Conservation (phyloP, 2,329 filamentous ascomycete genomes). For the Byssochlamys sp. region DNA sequence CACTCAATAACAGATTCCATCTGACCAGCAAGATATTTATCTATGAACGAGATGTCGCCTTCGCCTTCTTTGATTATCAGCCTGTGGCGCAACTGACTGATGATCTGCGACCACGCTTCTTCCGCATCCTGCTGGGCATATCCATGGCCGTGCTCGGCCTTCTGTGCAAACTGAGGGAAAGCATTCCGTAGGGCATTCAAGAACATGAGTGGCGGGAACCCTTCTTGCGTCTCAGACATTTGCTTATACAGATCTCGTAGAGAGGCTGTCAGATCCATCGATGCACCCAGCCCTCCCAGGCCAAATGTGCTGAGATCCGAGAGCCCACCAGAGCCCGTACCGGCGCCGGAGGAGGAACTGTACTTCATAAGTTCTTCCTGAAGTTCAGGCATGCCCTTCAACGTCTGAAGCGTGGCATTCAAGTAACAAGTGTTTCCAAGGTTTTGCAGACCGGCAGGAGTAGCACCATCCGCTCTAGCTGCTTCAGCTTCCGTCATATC, state of each 20-base stretch:
- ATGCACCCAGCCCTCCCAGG: constrained; percentile 48
- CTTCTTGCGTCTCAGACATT: constrained; percentile 80
- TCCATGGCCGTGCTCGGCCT: constrained; percentile 67
- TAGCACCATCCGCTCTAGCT: constrained; percentile 72
- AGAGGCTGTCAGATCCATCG: constrained; percentile 64
- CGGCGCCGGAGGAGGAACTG: constrained; percentile 27
- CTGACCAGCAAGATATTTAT: constrained; percentile 78
- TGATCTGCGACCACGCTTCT: constrained; percentile 93
- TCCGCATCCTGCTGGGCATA: constrained; percentile 98
- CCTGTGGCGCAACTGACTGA: constrained; percentile 71
- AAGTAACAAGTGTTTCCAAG: constrained; percentile 97
- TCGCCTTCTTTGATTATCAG: constrained; percentile 53
- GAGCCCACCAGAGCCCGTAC: constrained; percentile 23
- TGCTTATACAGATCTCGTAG: constrained; percentile 76
- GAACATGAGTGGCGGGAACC: constrained; percentile 76
- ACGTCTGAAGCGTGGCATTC: constrained; percentile 89
- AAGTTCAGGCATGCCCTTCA: constrained; percentile 81
- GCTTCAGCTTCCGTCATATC: constrained; percentile 95
- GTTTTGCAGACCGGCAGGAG: constrained; percentile 79
- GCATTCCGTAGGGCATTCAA: constrained; percentile 66
- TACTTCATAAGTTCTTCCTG: constrained; percentile 67
- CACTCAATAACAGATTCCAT: constrained; percentile 73
- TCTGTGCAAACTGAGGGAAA: constrained; percentile 90
- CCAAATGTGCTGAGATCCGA: constrained; percentile 45
- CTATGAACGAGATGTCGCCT: constrained; percentile 61